Base-by-base conservation (phyloP, 2,329 filamentous ascomycete species). In the Orbilia javanica region DNA sequence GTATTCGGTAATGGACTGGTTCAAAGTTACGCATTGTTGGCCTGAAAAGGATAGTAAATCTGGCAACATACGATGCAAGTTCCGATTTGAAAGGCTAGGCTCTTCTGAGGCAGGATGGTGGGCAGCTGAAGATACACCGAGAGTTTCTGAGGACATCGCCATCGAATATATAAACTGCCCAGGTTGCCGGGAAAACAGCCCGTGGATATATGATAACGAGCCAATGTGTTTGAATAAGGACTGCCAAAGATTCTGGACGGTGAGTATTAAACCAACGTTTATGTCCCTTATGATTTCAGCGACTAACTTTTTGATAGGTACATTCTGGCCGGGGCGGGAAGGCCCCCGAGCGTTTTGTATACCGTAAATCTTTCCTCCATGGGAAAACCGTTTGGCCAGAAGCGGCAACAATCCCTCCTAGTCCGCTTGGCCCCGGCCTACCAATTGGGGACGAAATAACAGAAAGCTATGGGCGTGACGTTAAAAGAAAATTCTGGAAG, bases 1-100 rank as follows among this genome's bases (percentile, higher is more conserved):
- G 0, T 93, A 90, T 81, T 89, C 88, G 69, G 89, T 93, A 0
- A 85, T 94, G 48, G 90, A 86, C n/a, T 90, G 87, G 82, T 94
- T 92, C 82, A 88, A 90, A 60, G 85, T 92, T 11, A 91, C 90
- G 0, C 85, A 91, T 60, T 85, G 93, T 0, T 94, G 92, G 92
- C 85, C 84, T 10, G 92, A 94, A 80, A 87, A 86, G 75, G 84
- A 84, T 3, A 79, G 84, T 0, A 82, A 85, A 0, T 82, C 82
- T 1, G 81, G 80, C 1, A 85, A 82, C 4, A 83, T 82, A 0
- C 85, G 86, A 0, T 87, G 88, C 80, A 89, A 89, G 79, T 86
- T 91, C 27, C 88, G 91, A 0, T 87, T 93, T 2, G 90, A 94
- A 82, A 91, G 91, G 77, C 83, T 92, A 0, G 83, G 90, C 15